Evolutionary conservation across 2,329 filamentous ascomycete species (phyloP).

Genomic region (Arthrinium puccinioides): DNA sequence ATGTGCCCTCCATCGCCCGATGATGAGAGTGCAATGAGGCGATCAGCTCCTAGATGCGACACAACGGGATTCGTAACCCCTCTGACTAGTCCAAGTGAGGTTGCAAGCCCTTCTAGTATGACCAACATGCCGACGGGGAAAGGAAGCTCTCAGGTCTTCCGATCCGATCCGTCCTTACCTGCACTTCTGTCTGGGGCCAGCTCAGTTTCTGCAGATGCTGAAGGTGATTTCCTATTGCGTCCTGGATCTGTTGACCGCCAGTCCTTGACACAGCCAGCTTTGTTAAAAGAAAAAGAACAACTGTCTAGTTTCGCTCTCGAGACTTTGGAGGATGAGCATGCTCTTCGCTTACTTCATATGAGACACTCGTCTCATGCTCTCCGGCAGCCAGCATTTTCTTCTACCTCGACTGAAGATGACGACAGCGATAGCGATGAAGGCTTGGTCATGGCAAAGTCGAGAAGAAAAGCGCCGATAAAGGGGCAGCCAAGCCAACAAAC

Average conservation of each 20-base stretch:
- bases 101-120: conserved; percentile 39
- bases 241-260: conserved; percentile 42
- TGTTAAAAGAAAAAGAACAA: conserved; percentile 41
- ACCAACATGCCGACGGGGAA: conserved; percentile 28
- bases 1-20: conserved; percentile 40
- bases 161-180: conserved; percentile 57
- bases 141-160: conserved; percentile 43
- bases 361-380: conserved; percentile 6
- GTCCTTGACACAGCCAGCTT: conserved; percentile 45
- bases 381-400: conserved; percentile 12
- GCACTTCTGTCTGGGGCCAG: conserved; percentile 57
- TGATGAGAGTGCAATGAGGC: conserved; percentile 27
- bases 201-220: conserved; percentile 55
- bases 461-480: conserved; percentile 30
- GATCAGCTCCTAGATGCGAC: conserved; percentile 27
- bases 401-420: conserved; percentile 27
- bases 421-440: conserved; percentile 49
- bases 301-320: conserved; percentile 39
- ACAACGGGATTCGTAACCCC: conserved; percentile 41
- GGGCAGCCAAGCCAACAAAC: conserved; percentile 21
- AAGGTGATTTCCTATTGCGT: conserved; percentile 49
- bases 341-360: conserved; percentile 4
- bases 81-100: conserved; percentile 47
- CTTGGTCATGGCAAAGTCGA: conserved; percentile 45
- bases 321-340: conserved; percentile 22